Conservation (phyloP, 352 stramenopile genomes). For the Phytopythium mirpurense region DNA sequence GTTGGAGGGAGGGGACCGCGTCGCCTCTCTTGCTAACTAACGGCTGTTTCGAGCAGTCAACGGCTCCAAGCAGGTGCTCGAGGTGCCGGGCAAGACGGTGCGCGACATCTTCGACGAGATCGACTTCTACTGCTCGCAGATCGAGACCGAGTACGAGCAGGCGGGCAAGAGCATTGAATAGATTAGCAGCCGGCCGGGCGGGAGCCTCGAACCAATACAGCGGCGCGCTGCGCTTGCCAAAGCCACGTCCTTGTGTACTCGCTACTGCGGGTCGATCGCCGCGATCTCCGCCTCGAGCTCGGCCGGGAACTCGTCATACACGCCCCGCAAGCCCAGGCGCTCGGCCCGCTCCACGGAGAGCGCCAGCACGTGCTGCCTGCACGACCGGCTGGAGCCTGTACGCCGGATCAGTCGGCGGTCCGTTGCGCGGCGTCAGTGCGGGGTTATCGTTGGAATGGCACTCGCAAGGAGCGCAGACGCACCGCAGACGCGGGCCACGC, state of each 20-base stretch:
- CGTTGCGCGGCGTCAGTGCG: too few species aligned
- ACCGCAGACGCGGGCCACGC: slow-evolving; percentile 68
- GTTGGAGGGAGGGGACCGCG: too few species aligned
- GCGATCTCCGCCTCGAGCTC: slow-evolving; percentile 49
- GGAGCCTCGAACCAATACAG: too few species aligned
- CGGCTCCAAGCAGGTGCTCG: slow-evolving; percentile 62
- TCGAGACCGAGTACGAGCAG: slow-evolving; percentile 83
- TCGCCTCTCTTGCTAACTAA: too few species aligned
- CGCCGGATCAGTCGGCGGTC: too few species aligned
- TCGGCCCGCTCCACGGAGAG: slow-evolving; percentile 49
- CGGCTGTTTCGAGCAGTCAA: slow-evolving; percentile 50
- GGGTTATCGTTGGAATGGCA: too few species aligned
- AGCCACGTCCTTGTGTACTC: not conserved
- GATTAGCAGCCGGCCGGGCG: slow-evolving; percentile 6
- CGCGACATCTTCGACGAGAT: slow-evolving; percentile 83
- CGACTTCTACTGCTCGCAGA: slow-evolving; percentile 81
- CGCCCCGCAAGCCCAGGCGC: slow-evolving; percentile 23
- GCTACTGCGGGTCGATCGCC: slow-evolving; percentile 42
- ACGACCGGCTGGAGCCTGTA: slow-evolving; percentile 48
- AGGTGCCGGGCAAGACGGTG: slow-evolving; percentile 70
- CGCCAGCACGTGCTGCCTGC: slow-evolving; percentile 40
- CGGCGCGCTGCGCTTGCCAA: too few species aligned
- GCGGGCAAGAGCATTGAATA: slow-evolving; percentile 83
- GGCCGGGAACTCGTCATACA: slow-evolving; percentile 33
- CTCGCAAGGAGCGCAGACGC: slow-evolving; percentile 12